Evolutionary conservation across 148 eudicot species (phyloP), one percentile per base, ranked within the genome.

Genomic region (Rhododendron molle): DNA sequence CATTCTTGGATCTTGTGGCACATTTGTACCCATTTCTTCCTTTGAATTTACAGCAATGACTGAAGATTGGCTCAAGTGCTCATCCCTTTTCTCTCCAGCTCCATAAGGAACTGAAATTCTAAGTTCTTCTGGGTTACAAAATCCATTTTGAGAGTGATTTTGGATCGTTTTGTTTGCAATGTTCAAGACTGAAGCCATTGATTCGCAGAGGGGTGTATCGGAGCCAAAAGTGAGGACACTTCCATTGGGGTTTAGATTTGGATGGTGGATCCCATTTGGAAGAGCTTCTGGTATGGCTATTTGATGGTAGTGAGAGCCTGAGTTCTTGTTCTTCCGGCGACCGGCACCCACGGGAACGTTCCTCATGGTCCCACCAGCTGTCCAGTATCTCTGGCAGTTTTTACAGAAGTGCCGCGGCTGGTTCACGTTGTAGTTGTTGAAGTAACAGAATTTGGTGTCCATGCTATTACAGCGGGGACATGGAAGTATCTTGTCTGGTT

Each of bases 391-490:
- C 88, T 93, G 95, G 78, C 98, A 94, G 23, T 91, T 93, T 90
- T 89, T 93, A 86, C 98, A 94, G 67, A 92, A 94, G 82, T 94
- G 93, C 2, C 98, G 89, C 15, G 98, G 98, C 80, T 94, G 98
- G 85, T 92, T 93, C 43, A 93, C 91, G 20, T 94, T 94, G 89
- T 94, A 94, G 79, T 94, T 94, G 87, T 94, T 94, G 90, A 87
- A 94, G 87, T 93, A 94, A 88, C 97, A 94, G 84, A 94, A 93
- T 67, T 94, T 94, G 4, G 98, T 94, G 86, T 94, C 98, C 98
- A 92, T 93, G 90, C 96, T 94, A 54, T 90, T 91, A 84, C 96
- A 93, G 32, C 94, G 93, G 74, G 95, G 98, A 83, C 98, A 93
- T 10, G 95, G 93, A 62, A 93, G 88, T 76, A 92, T 90, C 86